Evolutionary conservation across 495 filamentous ascomycete genomes (phyloP), one percentile per base, ranked within the genome.

Genomic region (Neurospora sp.): DNA sequence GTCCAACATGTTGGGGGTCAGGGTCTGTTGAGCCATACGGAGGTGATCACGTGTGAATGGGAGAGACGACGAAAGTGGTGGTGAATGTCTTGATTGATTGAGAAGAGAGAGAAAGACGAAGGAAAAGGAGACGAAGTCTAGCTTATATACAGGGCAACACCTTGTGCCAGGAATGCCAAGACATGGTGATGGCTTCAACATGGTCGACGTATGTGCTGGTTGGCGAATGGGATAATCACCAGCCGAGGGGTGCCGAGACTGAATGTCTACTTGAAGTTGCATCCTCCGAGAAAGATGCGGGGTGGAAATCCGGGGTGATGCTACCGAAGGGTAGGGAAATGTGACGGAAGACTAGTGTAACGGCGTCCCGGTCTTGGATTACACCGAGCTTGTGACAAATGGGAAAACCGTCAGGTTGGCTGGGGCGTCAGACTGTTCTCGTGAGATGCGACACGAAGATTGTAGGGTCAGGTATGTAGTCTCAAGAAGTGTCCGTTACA

Each of bases 191-290:
- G 27, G 27, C 27, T 31, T 31, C 27, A 31, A 31, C 27, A 31
- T 31, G 27, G 27, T n/a, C 42, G 18, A 44, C 41, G 8, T 44
- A 46, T 46, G 42, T 46, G 42, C 42, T 9, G 42, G 18, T n/a
- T n/a, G 42, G 18, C 18, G 42, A 46, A 46, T 46, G 42, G 18
- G 42, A n/a, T 44, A 44, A 44, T 10, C 18, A n/a, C 18, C 42
- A 3, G 18, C 42, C 42, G 42, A 46, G 3, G 18, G 42, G 8
- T 46, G 37, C 44, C 70, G 48, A 59, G 70, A 71, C 75, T 75
- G 72, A 73, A 77, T 75, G 14, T 73, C 77, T 78, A 9, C 72
- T 74, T 77, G 75, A 72, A 73, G 77, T 73, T 78, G 72, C 72
- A 72, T 74, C 75, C 72, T 78, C 75, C 75, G 77, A 73, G 72